Evolutionary conservation across 164 flowering plant genomes (phyloP), one percentile per base, ranked within the genome.

Genomic region (Chloranthus sessilifolius): DNA sequence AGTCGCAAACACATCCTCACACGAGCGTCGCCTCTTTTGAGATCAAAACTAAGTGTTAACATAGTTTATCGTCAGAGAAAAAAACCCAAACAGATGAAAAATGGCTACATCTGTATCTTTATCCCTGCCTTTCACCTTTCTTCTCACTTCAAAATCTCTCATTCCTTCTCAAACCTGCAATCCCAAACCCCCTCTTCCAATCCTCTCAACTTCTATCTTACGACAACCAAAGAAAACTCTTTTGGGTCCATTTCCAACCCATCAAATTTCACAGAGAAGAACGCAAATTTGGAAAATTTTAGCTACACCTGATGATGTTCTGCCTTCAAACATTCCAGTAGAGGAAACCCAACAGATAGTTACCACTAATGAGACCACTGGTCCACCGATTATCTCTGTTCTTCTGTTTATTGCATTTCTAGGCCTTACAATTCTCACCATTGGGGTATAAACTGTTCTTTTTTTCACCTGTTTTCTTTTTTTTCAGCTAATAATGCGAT

Each of bases 321-420:
- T 60, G 53, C 52, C 66, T 7, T 2, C 70, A 35, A 75, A 65
- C 8, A 33, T 65, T 36, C 49, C 73, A 47, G 21, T 55, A 25
- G 75, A 74, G 50, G 58, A 15, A 29, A 38, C 78, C 56, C 64
- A 73, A 58, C 59, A 77, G 60, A 52, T 80, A 7, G 65, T 69
- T 12, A 25, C 77, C 27, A 11, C 73, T 14, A 37, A 58, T 20
- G 80, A 66, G 8, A 77, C 70, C 27, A 73, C 63, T 35, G 73
- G 57, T 0, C 55, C 76, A 48, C 57, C 34, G 16, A 45, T 75
- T 14, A 66, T 88, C 23, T 63, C 76, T 7, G 66, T 35, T 53
- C 96, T 88, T 54, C 75, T 88, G 43, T 67, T 78, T 43, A 15
- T 69, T 52, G 95, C 96, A 11, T 85, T 88, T 25, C 16, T 76